Evolutionary conservation across 2,329 filamentous ascomycete species (phyloP).

Genomic region (Claviceps purpurea): DNA sequence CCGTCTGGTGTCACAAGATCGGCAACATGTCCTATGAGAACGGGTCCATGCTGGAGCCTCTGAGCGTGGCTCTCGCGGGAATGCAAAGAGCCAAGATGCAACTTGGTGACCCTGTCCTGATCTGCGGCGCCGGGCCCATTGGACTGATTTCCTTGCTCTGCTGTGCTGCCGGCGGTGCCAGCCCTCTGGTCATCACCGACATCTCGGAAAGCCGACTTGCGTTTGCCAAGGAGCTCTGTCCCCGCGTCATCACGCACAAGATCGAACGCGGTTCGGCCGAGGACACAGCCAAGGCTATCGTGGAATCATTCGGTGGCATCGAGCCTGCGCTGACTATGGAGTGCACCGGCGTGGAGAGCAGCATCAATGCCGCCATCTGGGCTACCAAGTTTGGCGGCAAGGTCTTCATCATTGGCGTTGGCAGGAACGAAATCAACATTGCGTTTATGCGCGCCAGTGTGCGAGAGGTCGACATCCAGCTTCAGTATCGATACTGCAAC

Average conservation of each 20-base stretch:
- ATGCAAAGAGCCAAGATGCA: conserved; percentile 70
- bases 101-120: conserved; percentile 74
- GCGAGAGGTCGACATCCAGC: conserved; percentile 84
- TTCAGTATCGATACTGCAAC: conserved; percentile 94
- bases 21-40: conserved; percentile 84
- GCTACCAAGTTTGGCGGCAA: conserved; percentile 89
- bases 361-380: conserved; percentile 75
- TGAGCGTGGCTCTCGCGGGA: conserved; percentile 78
- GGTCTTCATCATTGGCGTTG: conserved; percentile 92
- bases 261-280: conserved; percentile 55
- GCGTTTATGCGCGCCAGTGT: conserved; percentile 91
- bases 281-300: conserved; percentile 58
- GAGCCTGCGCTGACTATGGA: conserved; percentile 77
- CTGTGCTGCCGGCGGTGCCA: conserved; percentile 72
- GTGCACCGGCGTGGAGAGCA: conserved; percentile 90
- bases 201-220: conserved; percentile 75
- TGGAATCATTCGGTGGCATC: conserved; percentile 55
- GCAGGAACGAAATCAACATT: conserved; percentile 87
- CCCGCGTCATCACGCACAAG: conserved; percentile 67
- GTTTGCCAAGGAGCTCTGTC: conserved; percentile 76
- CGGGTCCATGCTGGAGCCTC: conserved; percentile 78
- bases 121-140: conserved; percentile 90
- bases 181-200: conserved; percentile 86
- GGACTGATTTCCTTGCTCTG: conserved; percentile 81
- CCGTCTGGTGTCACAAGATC: conserved; percentile 93